Evolutionary conservation across 257 asterid species (phyloP), one percentile per base, ranked within the genome.

Genomic region (Gentiana dahurica): DNA sequence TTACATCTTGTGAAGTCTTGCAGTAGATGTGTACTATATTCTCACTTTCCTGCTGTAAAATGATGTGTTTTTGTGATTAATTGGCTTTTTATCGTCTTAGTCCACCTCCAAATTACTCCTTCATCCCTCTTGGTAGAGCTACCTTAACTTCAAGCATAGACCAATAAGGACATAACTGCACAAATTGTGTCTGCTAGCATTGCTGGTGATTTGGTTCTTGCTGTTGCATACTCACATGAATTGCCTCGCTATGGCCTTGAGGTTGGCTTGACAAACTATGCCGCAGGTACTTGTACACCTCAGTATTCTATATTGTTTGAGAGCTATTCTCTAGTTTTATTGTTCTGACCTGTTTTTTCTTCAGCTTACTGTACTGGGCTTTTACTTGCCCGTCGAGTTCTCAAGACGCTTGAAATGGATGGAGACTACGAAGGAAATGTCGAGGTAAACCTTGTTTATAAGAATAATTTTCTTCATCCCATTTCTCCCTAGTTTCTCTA

Each of bases 311-410:
- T 4, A 33, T 34, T 46, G 41, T 9, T 32, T 24, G 24, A 24
- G 39, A 12, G 12, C 34, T 12, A 2, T 4, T 36, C 3, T 39
- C 8, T 66, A 1, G 3, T 53, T 54, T 2, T 8, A 7, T 49
- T 3, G 13, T 0, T 39, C 55, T 38, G 54, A 0, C 33, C 49
- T 4, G 6, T 54, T 6, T 48, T 34, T 9, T 9, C 36, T n/a
- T 62, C 49, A 87, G 97, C 97, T 53, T 88, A 88, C 75, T 85
- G 94, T 67, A 88, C 94, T 59, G 97, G 97, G 6, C 94, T 88
- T 65, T 79, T 88, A 8, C 67, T 88, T 79, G 95, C 86, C 10
- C 89, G 95, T 47, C 81, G 95, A 38, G 91, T 83, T n/a, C 75
- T 88, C 43, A 79, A 85, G 51, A 75, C 63, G 53, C 97, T 85